A percentile compares a stretch with the other conserved stretches of the same genome.
phyloP scores from a whole-genome alignment of 257 asterid species.

The Gentiana macrophylla region DNA sequence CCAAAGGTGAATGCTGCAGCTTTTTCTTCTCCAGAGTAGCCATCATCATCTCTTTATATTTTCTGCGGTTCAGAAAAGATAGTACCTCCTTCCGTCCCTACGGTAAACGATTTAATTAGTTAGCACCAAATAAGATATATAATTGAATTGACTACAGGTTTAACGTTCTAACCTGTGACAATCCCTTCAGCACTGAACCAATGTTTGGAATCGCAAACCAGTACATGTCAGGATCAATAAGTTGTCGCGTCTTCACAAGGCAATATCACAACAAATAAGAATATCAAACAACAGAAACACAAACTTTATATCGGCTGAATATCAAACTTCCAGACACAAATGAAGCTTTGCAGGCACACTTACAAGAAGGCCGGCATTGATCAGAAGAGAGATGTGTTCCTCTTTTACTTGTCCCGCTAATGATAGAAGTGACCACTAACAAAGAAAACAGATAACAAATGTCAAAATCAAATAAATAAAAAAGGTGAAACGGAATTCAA shows the following conservation, averaged over 20 bases:
- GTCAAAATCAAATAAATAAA: background rate
- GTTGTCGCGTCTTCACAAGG: conserved; percentile 68
- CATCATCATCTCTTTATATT: conserved; percentile 82
- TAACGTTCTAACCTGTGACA: conserved; percentile 56
- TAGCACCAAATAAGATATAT: background rate
- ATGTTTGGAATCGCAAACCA: conserved; percentile 94
- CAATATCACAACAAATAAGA: conserved; percentile 11
- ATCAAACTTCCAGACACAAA: background rate
- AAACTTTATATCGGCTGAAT: no score
- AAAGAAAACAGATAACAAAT: conserved; percentile 12
- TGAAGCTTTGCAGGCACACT: conserved; percentile 17
- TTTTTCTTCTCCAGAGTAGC: conserved; percentile 67
- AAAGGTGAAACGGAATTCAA: no score
- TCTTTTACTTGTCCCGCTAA: conserved; percentile 87
- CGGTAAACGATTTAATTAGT: conserved; percentile 9
- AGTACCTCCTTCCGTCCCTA: conserved; percentile 96
- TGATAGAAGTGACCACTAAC: conserved; percentile 75
- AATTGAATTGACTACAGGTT: background rate
- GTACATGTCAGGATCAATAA: conserved; percentile 79
- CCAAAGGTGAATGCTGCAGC: conserved; percentile 64
- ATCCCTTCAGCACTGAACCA: conserved; percentile 93
- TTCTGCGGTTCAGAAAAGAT: conserved; percentile 66
- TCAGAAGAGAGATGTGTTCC: conserved; percentile 67
- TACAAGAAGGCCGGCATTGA: conserved; percentile 85
- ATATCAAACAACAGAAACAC: no score